phyloP scores from a whole-genome alignment of 352 stramenopile genomes.

The Phytopythium chamaehyphon region DNA sequence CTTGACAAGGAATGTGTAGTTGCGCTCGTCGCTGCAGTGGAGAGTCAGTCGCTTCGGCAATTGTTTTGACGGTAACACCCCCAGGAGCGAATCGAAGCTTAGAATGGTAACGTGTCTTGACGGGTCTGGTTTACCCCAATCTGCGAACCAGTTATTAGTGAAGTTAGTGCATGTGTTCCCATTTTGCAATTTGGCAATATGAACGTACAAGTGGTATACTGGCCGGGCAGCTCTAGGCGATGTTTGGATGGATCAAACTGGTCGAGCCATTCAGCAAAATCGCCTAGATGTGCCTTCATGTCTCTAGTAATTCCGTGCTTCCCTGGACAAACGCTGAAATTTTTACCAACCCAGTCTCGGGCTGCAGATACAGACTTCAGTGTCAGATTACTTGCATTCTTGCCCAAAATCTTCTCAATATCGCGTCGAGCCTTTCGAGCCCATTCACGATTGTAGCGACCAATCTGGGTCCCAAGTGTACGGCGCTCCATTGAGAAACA shows the following conservation, averaged over 20 bases:
- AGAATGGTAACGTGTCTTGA: slow-evolving; percentile 62
- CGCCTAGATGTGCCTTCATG: slow-evolving; percentile 72
- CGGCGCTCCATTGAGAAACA: slow-evolving; percentile 53
- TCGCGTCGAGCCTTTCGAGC: slow-evolving; percentile 40
- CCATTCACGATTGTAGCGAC: slow-evolving; percentile 79
- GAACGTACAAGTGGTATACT: slow-evolving; percentile 66
- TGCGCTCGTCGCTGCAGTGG: slow-evolving; percentile 76
- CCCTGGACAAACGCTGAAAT: slow-evolving; percentile 67
- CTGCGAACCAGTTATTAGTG: slow-evolving; percentile 21
- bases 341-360: slow-evolving; percentile 64
- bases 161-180: neutral
- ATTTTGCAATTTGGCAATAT: slow-evolving; percentile 1
- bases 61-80: slow-evolving; percentile 81
- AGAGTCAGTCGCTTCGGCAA: slow-evolving; percentile 78
- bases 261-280: slow-evolving; percentile 85
- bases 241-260: slow-evolving; percentile 75
- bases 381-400: slow-evolving; percentile 49
- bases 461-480: slow-evolving; percentile 54
- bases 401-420: slow-evolving; percentile 72
- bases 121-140: slow-evolving; percentile 68
- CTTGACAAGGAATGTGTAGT: slow-evolving; percentile 89
- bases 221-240: slow-evolving; percentile 69
- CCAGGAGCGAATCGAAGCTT: slow-evolving; percentile 72
- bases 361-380: slow-evolving; percentile 48
- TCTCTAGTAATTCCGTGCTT: slow-evolving; percentile 73